Conservation (phyloP, 2,329 filamentous ascomycete genomes). For the Amphichorda felina region DNA sequence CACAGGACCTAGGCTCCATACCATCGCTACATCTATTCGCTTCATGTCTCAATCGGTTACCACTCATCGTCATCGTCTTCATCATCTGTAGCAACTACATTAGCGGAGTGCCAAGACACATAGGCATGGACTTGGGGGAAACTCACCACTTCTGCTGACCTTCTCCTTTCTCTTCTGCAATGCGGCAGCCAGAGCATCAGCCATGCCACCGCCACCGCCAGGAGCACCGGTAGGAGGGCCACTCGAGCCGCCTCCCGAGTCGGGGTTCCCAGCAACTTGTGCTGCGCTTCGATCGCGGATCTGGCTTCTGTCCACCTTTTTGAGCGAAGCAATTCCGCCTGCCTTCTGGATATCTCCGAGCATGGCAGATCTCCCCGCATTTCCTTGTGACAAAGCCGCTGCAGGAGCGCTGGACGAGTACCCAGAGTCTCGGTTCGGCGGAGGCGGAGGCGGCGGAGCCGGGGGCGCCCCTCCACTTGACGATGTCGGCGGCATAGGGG, state of each 20-base stretch:
- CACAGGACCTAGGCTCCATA: not conserved
- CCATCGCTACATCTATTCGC: not conserved
- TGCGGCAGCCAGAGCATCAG: conserved; percentile 69
- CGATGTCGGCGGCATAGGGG: conserved; percentile 24
- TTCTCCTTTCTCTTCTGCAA: conserved; percentile 81
- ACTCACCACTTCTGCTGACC: conserved; percentile 89
- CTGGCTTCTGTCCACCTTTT: conserved; percentile 60
- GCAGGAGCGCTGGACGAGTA: conserved; percentile 42
- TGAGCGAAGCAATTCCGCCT: conserved; percentile 55
- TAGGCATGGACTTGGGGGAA: not conserved
- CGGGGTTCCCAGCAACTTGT: conserved; percentile 38
- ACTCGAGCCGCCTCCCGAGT: conserved; percentile 37
- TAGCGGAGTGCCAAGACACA: conserved; percentile 3
- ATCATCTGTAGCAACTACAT: conserved; percentile 45
- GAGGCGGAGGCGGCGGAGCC: conserved; percentile 27
- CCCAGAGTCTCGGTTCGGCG: conserved; percentile 45
- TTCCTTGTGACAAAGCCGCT: conserved; percentile 26
- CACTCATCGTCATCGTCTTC: conserved; percentile 69
- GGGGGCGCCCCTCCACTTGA: conserved; percentile 17
- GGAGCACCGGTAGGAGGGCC: conserved; percentile 15
- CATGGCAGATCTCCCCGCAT: conserved; percentile 43
- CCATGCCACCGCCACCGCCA: conserved; percentile 47
- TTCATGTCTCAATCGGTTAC: conserved; percentile 18
- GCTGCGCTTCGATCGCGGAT: conserved; percentile 63
- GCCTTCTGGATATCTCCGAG: conserved; percentile 62